Conservation (phyloP, 1,284 basidiomycete genomes). For the Gymnopus androsaceus region DNA sequence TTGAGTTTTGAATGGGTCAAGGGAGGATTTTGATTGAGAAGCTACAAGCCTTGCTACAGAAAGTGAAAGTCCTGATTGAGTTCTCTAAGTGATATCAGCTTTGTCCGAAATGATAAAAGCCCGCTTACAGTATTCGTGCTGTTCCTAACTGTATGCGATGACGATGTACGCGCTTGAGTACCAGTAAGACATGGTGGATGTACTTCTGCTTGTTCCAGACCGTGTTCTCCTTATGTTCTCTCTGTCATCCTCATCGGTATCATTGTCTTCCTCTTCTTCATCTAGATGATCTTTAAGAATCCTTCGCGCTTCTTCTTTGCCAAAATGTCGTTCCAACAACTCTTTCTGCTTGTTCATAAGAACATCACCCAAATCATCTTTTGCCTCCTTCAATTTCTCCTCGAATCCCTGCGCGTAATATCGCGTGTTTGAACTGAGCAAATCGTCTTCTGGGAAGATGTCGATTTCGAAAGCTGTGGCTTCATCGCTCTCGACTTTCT, state of each 20-base stretch:
- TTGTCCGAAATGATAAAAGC: no score
- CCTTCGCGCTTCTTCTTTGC: not conserved
- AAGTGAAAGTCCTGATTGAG: no score
- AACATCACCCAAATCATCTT: not conserved
- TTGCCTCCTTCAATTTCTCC: not conserved
- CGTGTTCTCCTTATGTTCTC: no score
- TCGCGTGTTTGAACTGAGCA: conserved; percentile 1
- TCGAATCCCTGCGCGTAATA: not conserved
- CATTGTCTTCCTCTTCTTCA: not conserved
- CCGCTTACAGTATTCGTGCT: no score
- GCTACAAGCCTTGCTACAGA: no score
- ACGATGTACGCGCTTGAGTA: no score
- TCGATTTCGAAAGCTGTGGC: not conserved
- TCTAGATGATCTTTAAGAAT: not conserved
- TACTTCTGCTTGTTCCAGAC: no score
- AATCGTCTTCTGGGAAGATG: not conserved
- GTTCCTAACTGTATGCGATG: no score
- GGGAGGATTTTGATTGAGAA: no score
- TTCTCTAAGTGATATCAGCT: no score
- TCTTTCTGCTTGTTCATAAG: not conserved
- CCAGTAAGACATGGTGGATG: no score
- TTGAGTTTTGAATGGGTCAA: no score
- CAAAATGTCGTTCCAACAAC: not conserved
- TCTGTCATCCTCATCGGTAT: not conserved
- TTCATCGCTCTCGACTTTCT: not conserved